These are phyloP conservation scores for Acer campestre DNA, from an alignment of 345 rosid species.

Conservation along the genomic window DNA sequence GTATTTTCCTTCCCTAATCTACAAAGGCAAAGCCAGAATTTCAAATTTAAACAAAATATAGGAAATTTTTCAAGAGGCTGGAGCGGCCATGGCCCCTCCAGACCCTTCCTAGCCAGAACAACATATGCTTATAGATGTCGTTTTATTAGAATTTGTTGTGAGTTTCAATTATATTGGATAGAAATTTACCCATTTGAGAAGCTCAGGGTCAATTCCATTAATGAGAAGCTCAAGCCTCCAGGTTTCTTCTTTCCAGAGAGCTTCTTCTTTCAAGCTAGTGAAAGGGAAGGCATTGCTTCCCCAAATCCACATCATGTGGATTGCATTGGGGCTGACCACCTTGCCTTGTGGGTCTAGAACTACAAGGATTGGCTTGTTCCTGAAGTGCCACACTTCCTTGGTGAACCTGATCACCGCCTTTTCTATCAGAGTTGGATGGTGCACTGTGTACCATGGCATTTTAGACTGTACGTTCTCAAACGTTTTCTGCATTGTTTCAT, in stretches of 20 bases:
- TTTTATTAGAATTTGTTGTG: not conserved
- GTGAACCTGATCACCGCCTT: constrained; percentile 63
- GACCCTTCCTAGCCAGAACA: too few relatives aligned
- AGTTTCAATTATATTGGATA: not conserved
- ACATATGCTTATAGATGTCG: too few relatives aligned
- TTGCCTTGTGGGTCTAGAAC: constrained; percentile 89
- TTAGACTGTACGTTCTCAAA: constrained; percentile 55
- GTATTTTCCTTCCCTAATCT: constrained; percentile 78
- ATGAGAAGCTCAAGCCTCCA: constrained; percentile 83
- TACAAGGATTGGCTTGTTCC: constrained; percentile 84
- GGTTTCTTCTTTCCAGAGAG: constrained; percentile 76
- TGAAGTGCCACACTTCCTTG: constrained; percentile 84
- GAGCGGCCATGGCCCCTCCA: too few relatives aligned
- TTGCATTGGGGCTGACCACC: constrained; percentile 77
- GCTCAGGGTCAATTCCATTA: constrained; percentile 68
- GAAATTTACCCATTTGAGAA: constrained; percentile 69
- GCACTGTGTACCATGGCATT: constrained; percentile 88
- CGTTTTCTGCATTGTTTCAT: constrained; percentile 35
- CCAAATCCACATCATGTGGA: constrained; percentile 99
- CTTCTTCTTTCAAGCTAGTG: constrained; percentile 72
- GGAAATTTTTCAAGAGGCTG: too few relatives aligned
- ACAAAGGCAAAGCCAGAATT: not conserved
- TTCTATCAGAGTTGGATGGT: constrained; percentile 62
- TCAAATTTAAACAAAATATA: too few relatives aligned
- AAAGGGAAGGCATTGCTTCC: constrained; percentile 94